A percentile compares a stretch with the other conserved stretches of the same genome.
phyloP scores from a whole-genome alignment of 1,284 basidiomycete genomes.

The Apiotrichum gamsii region DNA sequence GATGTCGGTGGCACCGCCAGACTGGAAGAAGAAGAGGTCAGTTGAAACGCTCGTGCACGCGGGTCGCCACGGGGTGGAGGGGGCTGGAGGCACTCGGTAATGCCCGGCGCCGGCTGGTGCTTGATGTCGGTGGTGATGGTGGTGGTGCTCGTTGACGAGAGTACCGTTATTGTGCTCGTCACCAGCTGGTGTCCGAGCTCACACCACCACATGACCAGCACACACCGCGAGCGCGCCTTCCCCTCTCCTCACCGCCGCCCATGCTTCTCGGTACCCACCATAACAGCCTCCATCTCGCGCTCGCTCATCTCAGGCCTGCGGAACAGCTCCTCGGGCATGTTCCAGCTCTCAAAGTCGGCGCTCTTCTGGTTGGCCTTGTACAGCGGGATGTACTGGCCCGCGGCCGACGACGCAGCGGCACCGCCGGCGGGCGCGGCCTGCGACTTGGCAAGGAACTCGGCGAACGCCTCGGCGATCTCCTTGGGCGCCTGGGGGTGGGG shows the following conservation, averaged over 20 bases:
- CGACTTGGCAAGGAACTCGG: conserved; percentile 55
- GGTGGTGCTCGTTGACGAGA: neutral
- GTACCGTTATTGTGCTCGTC: neutral
- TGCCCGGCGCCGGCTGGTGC: too few species aligned
- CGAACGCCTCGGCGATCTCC: conserved; percentile 61
- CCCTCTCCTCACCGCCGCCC: neutral
- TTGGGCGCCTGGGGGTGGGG: conserved; percentile 70
- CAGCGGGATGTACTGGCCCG: conserved; percentile 15
- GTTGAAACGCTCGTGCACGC: too few species aligned
- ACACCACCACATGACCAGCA: too few species aligned
- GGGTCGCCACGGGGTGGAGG: too few species aligned
- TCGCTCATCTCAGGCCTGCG: conserved; percentile 58
- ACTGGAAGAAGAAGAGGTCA: conserved; percentile 49
- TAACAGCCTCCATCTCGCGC: conserved; percentile 68
- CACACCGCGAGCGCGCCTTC: too few species aligned
- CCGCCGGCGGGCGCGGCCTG: conserved; percentile 14
- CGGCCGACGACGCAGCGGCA: conserved; percentile 16
- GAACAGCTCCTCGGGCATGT: conserved; percentile 68
- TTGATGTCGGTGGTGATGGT: too few species aligned
- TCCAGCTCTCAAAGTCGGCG: conserved; percentile 58
- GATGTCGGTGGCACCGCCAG: conserved; percentile 58
- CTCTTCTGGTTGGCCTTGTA: conserved; percentile 34
- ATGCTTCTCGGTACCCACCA: conserved; percentile 53
- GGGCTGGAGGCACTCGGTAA: neutral
- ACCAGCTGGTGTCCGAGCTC: neutral